Conservation (phyloP, 108 stramenopile species). For the Cafeteria roenbergensis region DNA sequence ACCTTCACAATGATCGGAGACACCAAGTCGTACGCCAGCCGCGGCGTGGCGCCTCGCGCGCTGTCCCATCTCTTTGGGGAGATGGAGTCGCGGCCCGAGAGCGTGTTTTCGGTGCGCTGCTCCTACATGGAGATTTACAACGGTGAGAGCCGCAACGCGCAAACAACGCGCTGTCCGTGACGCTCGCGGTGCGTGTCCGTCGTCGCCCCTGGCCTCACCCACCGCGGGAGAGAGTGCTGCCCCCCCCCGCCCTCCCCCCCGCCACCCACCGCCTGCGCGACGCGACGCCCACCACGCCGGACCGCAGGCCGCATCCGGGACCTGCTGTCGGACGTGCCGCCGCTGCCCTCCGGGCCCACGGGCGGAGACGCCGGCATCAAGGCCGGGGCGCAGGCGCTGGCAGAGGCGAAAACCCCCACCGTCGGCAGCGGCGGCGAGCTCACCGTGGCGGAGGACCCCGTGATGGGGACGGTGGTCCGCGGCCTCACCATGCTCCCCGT, state of each 20-base stretch:
- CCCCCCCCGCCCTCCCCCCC: too few relatives aligned
- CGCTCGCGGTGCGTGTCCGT: too few relatives aligned
- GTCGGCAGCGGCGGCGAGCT: constrained; percentile 10
- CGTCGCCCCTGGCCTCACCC: too few relatives aligned
- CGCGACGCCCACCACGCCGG: too few relatives aligned
- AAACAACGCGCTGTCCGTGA: too few relatives aligned
- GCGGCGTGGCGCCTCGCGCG: constrained; percentile 35
- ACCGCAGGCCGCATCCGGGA: too few relatives aligned
- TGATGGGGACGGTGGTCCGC: constrained; percentile 32
- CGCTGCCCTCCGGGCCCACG: constrained; percentile 3
- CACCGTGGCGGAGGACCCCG: constrained; percentile 27
- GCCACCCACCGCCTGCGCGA: too few relatives aligned
- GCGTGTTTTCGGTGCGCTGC: constrained; percentile 18
- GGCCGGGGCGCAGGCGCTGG: constrained; percentile 15
- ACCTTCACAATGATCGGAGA: constrained; percentile 41
- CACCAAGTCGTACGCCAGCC: constrained; percentile 29
- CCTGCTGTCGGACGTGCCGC: constrained; percentile 33
- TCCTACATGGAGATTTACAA: constrained; percentile 41
- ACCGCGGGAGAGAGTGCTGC: too few relatives aligned
- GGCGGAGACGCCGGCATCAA: background rate
- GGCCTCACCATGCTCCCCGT: constrained; percentile 37
- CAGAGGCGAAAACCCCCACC: background rate
- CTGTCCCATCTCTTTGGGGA: constrained; percentile 29
- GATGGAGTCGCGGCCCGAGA: constrained; percentile 22
- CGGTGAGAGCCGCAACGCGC: too few relatives aligned